Evolutionary conservation across 2,329 filamentous ascomycete genomes (phyloP), one percentile per base, ranked within the genome.

Genomic region (Aspergillus niger): DNA sequence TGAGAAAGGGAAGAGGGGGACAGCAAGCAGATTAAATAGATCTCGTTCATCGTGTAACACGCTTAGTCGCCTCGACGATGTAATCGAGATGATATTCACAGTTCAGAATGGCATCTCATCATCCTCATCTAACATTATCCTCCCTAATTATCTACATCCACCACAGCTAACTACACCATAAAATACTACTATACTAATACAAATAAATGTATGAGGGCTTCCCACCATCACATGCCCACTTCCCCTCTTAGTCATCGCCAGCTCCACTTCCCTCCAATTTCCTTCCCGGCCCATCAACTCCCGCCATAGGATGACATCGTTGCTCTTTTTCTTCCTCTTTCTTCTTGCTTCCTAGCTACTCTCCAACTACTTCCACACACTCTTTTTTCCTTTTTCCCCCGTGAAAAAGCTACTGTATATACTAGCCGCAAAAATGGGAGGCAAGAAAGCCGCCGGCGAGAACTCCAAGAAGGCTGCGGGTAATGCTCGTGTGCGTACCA

Each of bases 401-500:
- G 20, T 20, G 20, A 2, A 20, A 20, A 20, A 20, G 2, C 20
- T 2, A 20, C 11, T 36, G 32, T 36, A 44, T 22, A 44, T 11
- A 43, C 10, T 22, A 49, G 30, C 8, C 17, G 13, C 11, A 61
- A 80, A 66, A 65, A 93, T 93, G 90, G 89, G 83, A 69, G 91
- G 91, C 78, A 93, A 91, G 77, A 85, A 82, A 72, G 77, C 67
- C 61, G 79, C 72, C 57, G 85, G 81, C 57, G 92, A 96, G 65
- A 92, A 90, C 79, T 89, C 84, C 76, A 98, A 97, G 80, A 98
- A 98, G 82, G 92, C 81, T 2, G 86, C 89, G 8, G 95, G 94
- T 65, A 92, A 97, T 77, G 92, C 93, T 62, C 78, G 75, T 57
- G 79, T 79, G 72, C 62, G 76, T 73, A 59, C 50, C 59, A 8